Evolutionary conservation across 345 rosid species (phyloP).

Genomic region (Populus alba): DNA sequence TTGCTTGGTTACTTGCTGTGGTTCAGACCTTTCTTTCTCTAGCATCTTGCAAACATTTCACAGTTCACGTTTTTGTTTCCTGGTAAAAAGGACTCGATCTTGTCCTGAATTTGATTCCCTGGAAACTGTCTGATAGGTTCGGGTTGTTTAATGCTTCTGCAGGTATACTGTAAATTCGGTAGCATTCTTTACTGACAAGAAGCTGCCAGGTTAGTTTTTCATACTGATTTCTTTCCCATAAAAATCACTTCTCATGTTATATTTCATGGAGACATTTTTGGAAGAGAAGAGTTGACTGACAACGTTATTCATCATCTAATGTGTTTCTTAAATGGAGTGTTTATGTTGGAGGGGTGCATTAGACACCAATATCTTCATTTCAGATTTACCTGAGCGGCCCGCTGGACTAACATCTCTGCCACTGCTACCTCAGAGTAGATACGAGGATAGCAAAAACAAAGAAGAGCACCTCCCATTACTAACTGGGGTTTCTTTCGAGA

Average conservation of each 20-base stretch:
- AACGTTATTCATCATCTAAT: not conserved
- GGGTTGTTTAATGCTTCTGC: conserved; percentile 9
- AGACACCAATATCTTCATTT: not conserved
- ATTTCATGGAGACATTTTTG: not conserved
- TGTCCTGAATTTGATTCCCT: not conserved
- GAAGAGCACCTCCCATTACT: conserved; percentile 83
- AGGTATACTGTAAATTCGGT: conserved; percentile 91
- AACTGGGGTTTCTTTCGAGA: conserved; percentile 63
- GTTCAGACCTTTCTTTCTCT: conserved; percentile 79
- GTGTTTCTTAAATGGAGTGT: not conserved
- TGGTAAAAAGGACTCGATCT: conserved; percentile 43
- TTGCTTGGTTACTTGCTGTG: conserved; percentile 74
- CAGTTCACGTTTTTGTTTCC: conserved; percentile 88
- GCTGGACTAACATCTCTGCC: conserved; percentile 37
- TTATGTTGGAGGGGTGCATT: not conserved
- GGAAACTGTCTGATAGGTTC: not conserved
- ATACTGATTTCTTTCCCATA: not conserved
- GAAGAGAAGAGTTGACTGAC: not conserved
- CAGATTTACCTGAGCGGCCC: conserved; percentile 80
- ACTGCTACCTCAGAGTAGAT: conserved; percentile 56
- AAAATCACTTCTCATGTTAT: not conserved
- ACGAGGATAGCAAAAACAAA: conserved; percentile 58
- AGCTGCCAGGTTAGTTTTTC: conserved; percentile 66
- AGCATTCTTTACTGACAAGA: conserved; percentile 84
- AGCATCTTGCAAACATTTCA: conserved; percentile 95